Evolutionary conservation across 179 eudicot genomes (phyloP).

Genomic region (Gypsophila paniculata): DNA sequence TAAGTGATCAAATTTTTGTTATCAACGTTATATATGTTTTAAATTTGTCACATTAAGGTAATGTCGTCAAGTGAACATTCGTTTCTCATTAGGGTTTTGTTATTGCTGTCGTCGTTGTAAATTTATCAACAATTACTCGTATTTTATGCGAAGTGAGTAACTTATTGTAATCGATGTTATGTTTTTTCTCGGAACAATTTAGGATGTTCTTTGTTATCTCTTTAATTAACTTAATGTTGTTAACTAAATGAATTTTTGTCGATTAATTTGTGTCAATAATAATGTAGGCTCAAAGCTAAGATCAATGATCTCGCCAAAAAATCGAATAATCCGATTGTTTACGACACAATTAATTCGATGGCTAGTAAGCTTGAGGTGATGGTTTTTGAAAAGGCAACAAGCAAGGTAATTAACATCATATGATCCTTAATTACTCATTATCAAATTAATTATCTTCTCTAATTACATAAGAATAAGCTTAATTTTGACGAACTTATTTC

Average conservation of each 20-base stretch:
- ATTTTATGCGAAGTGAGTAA: neutral
- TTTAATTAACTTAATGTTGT: too few relatives aligned
- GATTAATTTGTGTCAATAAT: conserved; percentile 4
- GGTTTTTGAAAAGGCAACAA: neutral
- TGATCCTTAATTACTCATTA: neutral
- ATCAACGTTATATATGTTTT: too few relatives aligned
- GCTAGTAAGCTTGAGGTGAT: neutral
- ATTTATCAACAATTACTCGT: neutral
- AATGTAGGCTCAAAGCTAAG: conserved; percentile 10
- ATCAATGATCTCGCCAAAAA: neutral
- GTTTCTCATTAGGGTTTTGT: neutral
- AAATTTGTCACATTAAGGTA: too few relatives aligned
- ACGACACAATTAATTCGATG: neutral
- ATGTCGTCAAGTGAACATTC: too few relatives aligned
- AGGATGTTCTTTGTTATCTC: neutral
- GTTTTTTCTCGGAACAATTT: neutral
- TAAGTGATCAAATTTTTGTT: too few relatives aligned
- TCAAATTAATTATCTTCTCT: neutral
- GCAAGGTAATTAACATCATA: conserved; percentile 1
- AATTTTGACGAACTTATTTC: neutral
- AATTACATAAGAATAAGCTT: neutral
- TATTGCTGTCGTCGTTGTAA: neutral
- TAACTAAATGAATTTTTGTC: neutral
- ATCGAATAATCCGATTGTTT: neutral
- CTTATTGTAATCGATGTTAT: too few relatives aligned